Base-by-base conservation (phyloP, 169 alveolate genomes). In the Cryptosporidium viatorum region DNA sequence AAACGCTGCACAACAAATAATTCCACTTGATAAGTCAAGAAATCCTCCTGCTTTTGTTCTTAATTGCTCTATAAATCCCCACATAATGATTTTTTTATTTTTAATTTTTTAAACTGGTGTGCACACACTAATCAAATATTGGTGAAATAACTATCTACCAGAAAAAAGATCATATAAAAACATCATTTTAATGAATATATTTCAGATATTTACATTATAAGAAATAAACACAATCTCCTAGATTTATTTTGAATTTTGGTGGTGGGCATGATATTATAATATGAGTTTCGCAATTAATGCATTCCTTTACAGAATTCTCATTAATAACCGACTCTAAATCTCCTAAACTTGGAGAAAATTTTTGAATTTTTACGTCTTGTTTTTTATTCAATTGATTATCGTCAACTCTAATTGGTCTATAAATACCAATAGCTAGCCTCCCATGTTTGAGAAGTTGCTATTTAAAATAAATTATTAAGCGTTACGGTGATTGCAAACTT, bases 1-100 rank as follows among this genome's bases (percentile, higher is more conserved):
- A 41, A 80, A 80, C 6, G 74, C 74, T 8, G 89, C 89, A 80
- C 89, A 80, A 62, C 89, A 80, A 4, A 80, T 14, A 26, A 80
- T 41, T 62, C 89, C 89, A 26, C 23, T 35, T 2, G 80, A 29
- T 62, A 52, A 29, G 26, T 58, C 89, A n/a, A 35, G 29, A 60
- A 80, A 62, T 45, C 67, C 65, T 33, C 67, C 75, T 65, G 89
- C 55, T 33, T 65, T 80, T 10, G 45, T 21, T 50, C 67, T 80
- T 26, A 80, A 60, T 16, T 59, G 65, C 12, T 80, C 75, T 16
- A 80, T 14, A 12, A 80, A 43, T 45, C 75, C 70, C 89, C 89
- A 80, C 89, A 80, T 80, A 41, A 0, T 41, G n/a, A 9, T 48
- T 26, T 29, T 1, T 21, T 55, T 29, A 10, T n/a, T 29, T 31